Conservation (phyloP, 108 stramenopile genomes). For the Parietichytrium sp. region DNA sequence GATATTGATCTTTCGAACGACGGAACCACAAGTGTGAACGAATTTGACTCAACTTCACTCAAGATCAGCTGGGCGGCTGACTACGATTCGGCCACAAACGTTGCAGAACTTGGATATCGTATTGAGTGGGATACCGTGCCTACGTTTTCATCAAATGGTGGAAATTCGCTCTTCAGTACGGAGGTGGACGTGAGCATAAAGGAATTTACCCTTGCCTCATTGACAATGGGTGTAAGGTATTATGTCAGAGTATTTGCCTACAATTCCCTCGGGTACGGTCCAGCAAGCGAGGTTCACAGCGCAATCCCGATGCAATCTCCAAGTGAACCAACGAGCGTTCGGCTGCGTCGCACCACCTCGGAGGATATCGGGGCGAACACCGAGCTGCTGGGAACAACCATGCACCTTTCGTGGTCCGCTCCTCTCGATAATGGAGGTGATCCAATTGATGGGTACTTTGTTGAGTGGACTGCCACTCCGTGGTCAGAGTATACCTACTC, state of each 20-base stretch:
- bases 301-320: constrained; percentile 41
- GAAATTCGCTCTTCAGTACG: background rate
- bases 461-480: constrained; percentile 67
- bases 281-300: constrained; percentile 39
- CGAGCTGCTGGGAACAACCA: constrained; percentile 65
- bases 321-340: background rate
- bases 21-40: constrained; percentile 45
- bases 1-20: background rate
- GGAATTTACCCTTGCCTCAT: background rate
- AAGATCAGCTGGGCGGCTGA: constrained; percentile 55
- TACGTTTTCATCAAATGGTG: constrained; percentile 47
- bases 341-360: background rate
- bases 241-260: constrained; percentile 56
- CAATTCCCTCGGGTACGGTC: constrained; percentile 67
- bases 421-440: constrained; percentile 78
- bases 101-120: constrained; percentile 52
- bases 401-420: constrained; percentile 70
- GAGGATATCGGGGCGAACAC: constrained; percentile 51
- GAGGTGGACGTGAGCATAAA: background rate
- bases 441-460: constrained; percentile 65
- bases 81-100: constrained; percentile 59
- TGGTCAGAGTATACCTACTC: constrained; percentile 54
- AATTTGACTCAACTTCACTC: constrained; percentile 49
- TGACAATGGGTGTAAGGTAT: constrained; percentile 43
- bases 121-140: constrained; percentile 59